Percentiles rank a stretch among this genome's conserved stretches.
phyloP scores from a whole-genome alignment of 495 filamentous ascomycete species.

The Xylaria grammica region DNA sequence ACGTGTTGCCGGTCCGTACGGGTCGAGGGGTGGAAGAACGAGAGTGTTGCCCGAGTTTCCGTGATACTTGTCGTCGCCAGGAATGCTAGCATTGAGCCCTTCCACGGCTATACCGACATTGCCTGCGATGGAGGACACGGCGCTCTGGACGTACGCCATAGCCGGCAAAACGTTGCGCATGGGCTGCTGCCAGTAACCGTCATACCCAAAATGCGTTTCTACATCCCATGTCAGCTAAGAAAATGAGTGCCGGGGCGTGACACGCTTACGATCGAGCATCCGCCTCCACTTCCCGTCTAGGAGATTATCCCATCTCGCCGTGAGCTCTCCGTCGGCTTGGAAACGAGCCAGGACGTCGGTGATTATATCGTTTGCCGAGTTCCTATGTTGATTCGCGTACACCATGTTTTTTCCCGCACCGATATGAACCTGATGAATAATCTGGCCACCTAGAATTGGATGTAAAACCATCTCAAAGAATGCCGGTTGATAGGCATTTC shows the following conservation, averaged over 20 bases:
- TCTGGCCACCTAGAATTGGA: conserved; percentile 65
- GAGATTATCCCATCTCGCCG: conserved; percentile 65
- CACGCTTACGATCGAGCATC: conserved; percentile 65
- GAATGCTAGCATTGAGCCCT: conserved; percentile 65
- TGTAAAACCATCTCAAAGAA: conserved; percentile 77
- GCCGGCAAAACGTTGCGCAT: conserved; percentile 70
- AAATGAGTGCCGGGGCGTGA: not conserved
- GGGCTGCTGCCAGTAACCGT: conserved; percentile 69
- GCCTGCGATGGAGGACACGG: conserved; percentile 62
- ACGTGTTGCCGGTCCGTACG: conserved; percentile 63
- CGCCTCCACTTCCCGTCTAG: conserved; percentile 75
- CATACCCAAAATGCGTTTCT: conserved; percentile 60
- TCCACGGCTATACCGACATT: conserved; percentile 71
- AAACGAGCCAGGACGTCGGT: conserved; percentile 64
- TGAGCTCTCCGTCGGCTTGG: conserved; percentile 65
- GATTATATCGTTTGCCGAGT: conserved; percentile 66
- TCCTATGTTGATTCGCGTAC: conserved; percentile 68
- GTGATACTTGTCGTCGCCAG: conserved; percentile 71
- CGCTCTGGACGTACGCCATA: conserved; percentile 62
- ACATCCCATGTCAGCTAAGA: conserved; percentile 19
- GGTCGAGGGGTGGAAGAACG: conserved; percentile 62
- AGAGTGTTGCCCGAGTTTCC: conserved; percentile 61
- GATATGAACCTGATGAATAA: conserved; percentile 66
- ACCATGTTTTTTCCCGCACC: conserved; percentile 65
- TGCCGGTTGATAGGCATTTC: conserved; percentile 52